Base-by-base conservation (phyloP, 2,329 filamentous ascomycete species). In the Calonectria hawksworthii region DNA sequence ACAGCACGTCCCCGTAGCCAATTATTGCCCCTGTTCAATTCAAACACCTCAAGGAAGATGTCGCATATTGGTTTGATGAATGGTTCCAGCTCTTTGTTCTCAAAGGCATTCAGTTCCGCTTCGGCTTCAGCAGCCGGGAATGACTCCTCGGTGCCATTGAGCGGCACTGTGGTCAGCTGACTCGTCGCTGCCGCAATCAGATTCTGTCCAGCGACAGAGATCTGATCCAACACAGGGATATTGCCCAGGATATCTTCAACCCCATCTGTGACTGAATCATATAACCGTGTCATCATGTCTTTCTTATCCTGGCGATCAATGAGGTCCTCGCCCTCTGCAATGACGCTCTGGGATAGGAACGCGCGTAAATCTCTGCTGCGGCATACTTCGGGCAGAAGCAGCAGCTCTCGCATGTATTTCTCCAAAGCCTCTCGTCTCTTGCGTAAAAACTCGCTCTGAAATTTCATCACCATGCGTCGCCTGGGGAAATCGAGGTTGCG, bases 21-120 rank as follows among this genome's bases (percentile, higher is more conserved):
- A 84, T 98, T 99, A 85, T 98, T 98, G 51, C 96, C 96, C 75
- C 94, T 93, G 84, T 98, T 98, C 50, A 99, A 90, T 82, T 98
- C 96, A 82, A 99, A 99, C 0, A 96, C 92, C 83, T 99, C 97
- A 21, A 99, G 91, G 86, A 99, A 99, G 74, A 99, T 93, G 84
- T 99, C 97, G 85, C 96, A 98, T 75, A 99, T 98, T 5, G 97
- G 98, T 83, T 98, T 99, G 81, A 99, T 97, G 82, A 99, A 99
- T 1, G 97, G 97, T 82, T 98, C 96, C 2, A 96, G 89, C 80
- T 98, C 95, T 81, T 93, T 93, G 82, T 95, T 93, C 85, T 99
- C 96, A 81, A 98, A 99, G 0, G 96, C 96, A 73, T 96, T 95
- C 64, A 99, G 88, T 85, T 99, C 97, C 0, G 96, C 96, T 85